Percentiles rank a stretch among this genome's conserved stretches.
phyloP scores from a whole-genome alignment of 164 flowering plant species.

The Vitis labrusca region DNA sequence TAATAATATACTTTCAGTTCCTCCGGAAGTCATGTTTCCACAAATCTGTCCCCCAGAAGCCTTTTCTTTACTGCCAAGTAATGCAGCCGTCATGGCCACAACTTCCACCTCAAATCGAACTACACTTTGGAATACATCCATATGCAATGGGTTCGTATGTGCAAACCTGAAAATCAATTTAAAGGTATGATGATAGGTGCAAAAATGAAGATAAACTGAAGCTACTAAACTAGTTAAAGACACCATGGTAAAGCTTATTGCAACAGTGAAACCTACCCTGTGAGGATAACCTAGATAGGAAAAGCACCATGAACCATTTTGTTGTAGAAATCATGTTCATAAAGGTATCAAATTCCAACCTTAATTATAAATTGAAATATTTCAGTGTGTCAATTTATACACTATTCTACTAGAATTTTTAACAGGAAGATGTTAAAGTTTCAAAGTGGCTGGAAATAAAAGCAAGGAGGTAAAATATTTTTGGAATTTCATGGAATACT shows the following conservation, averaged over 20 bases:
- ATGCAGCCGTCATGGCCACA: conserved; percentile 93
- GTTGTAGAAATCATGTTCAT: background rate
- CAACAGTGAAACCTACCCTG: too few relatives aligned
- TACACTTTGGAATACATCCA: conserved; percentile 90
- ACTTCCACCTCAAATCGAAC: conserved; percentile 88
- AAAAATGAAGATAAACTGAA: background rate
- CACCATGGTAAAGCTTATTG: too few relatives aligned
- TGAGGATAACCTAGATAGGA: background rate
- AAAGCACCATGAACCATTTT: background rate
- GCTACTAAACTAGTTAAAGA: background rate
- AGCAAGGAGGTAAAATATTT: too few relatives aligned
- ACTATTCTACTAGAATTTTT: too few relatives aligned
- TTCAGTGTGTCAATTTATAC: too few relatives aligned
- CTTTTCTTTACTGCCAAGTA: conserved; percentile 83
- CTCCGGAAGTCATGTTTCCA: conserved; percentile 99
- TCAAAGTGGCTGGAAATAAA: too few relatives aligned
- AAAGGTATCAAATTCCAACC: background rate
- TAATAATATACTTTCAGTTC: conserved; percentile 92
- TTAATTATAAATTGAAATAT: background rate
- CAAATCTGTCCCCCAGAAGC: conserved; percentile 88
- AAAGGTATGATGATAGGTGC: background rate
- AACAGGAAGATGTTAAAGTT: too few relatives aligned
- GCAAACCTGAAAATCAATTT: conserved; percentile 70
- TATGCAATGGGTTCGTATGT: conserved; percentile 95
- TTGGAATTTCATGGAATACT: too few relatives aligned